Base-by-base conservation (phyloP, 2,329 filamentous ascomycete genomes). In the Onygena corvina region DNA sequence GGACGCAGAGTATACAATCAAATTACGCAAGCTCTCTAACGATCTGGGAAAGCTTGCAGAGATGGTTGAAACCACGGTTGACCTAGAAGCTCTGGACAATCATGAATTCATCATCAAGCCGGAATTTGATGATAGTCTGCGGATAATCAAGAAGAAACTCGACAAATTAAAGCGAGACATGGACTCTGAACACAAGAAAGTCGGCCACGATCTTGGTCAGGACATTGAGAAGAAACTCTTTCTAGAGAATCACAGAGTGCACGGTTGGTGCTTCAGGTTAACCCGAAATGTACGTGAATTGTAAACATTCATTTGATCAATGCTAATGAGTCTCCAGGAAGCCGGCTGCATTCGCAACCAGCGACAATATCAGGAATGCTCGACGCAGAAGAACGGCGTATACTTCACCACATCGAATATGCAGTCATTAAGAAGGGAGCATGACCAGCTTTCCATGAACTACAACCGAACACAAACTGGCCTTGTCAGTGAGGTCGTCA, bases 91-190 rank as follows among this genome's bases (percentile, higher is more conserved):
- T 2, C 77, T 98, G 8, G 90, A 98, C 60, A 88, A 92, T 57
- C 92, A 98, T 61, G 92, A 98, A 63, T 98, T 93, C 68, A 90
- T 95, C 59, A 98, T 98, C 76, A 98, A 96, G 68, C 86, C 93
- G 0, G 92, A 98, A 61, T 98, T 95, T 56, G 92, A 98, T 60
- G 88, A 95, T 51, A 78, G 81, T 49, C 73, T 98, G 31, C 80
- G 84, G 14, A 80, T 86, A n/a, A 93, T 98, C 57, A 81, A 86
- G 47, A 89, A 86, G 69, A 92, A 90, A 63, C 79, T 98, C 1
- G 90, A 96, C 61, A 86, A 83, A 61, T 71, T 94, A 23, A 82
- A 83, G 54, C 73, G 80, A 36, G 83, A 89, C 49, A 95, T 98
- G 79, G 78, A 89, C 46, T 74, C 75, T 27, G 90, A 96, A 64